Evolutionary conservation across 1,284 basidiomycete genomes (phyloP).

Genomic region (Neonothopanus nambi): DNA sequence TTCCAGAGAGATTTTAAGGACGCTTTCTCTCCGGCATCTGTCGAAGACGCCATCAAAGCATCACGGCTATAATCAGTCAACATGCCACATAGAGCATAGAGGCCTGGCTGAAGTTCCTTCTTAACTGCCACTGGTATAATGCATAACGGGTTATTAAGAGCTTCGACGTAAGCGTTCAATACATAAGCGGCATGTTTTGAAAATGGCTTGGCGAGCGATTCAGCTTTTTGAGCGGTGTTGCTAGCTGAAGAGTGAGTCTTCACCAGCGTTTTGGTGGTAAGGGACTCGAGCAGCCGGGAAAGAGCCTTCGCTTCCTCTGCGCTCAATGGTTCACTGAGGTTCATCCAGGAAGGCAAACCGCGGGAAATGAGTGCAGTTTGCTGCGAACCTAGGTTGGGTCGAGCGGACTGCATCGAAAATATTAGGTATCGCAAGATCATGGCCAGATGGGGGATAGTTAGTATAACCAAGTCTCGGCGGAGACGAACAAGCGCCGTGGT

Average conservation of each 20-base stretch:
- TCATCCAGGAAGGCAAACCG: constrained; percentile 70
- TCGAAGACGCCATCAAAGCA: constrained; percentile 74
- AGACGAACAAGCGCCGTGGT: constrained; percentile 67
- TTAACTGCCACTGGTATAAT: constrained; percentile 61
- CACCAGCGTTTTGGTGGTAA: constrained; percentile 67
- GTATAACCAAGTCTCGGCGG: constrained; percentile 70
- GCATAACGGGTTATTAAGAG: constrained; percentile 71
- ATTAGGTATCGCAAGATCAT: constrained; percentile 61
- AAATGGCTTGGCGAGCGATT: constrained; percentile 79
- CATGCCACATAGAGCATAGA: constrained; percentile 81
- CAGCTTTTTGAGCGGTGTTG: constrained; percentile 54
- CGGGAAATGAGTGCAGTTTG: constrained; percentile 61
- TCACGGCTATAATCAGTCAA: constrained; percentile 79
- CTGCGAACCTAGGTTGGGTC: constrained; percentile 66
- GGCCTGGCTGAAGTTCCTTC: constrained; percentile 72
- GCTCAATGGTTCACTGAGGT: constrained; percentile 49
- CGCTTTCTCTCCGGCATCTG: constrained; percentile 74
- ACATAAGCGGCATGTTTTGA: constrained; percentile 84
- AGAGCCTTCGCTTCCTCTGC: constrained; percentile 60
- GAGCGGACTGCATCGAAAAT: constrained; percentile 53
- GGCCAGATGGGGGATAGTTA: constrained; percentile 71
- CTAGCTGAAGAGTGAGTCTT: constrained; percentile 39
- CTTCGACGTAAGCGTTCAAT: constrained; percentile 76
- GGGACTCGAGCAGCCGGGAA: constrained; percentile 66
- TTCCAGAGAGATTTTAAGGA: constrained; percentile 83